Evolutionary conservation across 2,329 filamentous ascomycete species (phyloP).

Genomic region (Penicillium rolfsii): DNA sequence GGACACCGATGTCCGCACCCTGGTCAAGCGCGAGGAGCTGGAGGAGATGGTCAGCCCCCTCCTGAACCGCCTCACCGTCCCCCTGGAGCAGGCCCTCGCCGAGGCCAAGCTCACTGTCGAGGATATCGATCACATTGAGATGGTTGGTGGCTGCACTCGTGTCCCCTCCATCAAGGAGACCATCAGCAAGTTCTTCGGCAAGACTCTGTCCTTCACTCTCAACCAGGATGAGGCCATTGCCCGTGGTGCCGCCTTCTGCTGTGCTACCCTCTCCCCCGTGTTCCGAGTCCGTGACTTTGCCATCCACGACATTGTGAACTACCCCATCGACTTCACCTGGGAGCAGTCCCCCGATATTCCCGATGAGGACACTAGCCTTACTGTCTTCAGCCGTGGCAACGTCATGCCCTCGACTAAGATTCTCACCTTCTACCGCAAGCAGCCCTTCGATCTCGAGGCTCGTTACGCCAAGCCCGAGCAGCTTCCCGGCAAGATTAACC

Average conservation of each 20-base stretch:
- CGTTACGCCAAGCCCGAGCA: conserved; percentile 84
- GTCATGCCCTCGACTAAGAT: conserved; percentile 98
- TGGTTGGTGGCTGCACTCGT: conserved; percentile 93
- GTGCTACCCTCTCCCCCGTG: conserved; percentile 92
- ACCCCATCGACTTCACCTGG: conserved; percentile 98
- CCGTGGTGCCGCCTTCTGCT: conserved; percentile 94
- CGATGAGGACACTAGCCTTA: conserved; percentile 95
- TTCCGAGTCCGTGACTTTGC: conserved; percentile 99
- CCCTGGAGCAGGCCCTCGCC: conserved; percentile 88
- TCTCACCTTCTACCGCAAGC: conserved; percentile 97
- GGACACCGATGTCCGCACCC: conserved; percentile 84
- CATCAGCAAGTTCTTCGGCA: conserved; percentile 89
- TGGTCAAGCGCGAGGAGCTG: conserved; percentile 92
- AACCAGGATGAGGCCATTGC: conserved; percentile 98
- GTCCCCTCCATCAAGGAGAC: conserved; percentile 89
- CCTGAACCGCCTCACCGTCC: conserved; percentile 69
- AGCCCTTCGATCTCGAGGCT: conserved; percentile 94
- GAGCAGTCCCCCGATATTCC: conserved; percentile 98
- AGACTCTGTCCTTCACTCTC: conserved; percentile 89
- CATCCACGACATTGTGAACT: conserved; percentile 95
- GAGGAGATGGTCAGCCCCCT: conserved; percentile 88
- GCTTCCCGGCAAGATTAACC: conserved; percentile 85
- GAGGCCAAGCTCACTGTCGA: conserved; percentile 88
- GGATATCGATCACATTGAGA: conserved; percentile 90
- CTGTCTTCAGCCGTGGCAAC: conserved; percentile 96